Percentiles rank a stretch among this genome's conserved stretches.
Evolutionary conservation across 192 early-diverging fungal species (phyloP).

Genomic region (Coemansia sp.): DNA sequence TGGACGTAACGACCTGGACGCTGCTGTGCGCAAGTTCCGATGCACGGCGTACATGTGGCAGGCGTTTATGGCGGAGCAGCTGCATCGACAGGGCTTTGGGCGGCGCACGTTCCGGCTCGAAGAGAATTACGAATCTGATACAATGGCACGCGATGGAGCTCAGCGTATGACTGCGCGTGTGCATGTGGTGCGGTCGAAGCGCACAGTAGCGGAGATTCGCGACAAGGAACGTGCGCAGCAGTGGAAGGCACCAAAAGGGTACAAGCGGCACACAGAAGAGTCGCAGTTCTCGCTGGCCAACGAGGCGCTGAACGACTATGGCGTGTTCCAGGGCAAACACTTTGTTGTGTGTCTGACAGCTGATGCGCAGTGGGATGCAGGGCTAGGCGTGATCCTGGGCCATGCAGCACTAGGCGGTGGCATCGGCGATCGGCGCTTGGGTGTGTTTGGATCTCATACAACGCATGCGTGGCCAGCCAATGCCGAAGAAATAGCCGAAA

Average conservation of each 20-base stretch:
- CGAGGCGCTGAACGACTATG: constrained; percentile 57
- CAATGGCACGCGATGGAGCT: constrained; percentile 49
- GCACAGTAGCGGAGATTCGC: constrained; percentile 57
- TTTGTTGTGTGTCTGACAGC: constrained; percentile 59
- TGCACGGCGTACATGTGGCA: constrained; percentile 72
- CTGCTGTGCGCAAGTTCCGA: constrained; percentile 59
- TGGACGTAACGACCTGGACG: constrained; percentile 50
- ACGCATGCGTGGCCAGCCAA: constrained; percentile 63
- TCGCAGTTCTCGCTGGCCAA: constrained; percentile 56
- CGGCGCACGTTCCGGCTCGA: constrained; percentile 68
- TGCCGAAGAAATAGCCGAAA: constrained; percentile 60
- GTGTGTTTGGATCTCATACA: constrained; percentile 70
- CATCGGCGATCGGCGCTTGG: constrained; percentile 50
- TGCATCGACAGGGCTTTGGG: constrained; percentile 68
- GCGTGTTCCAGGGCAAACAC: constrained; percentile 38
- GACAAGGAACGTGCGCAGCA: constrained; percentile 64
- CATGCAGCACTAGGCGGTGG: constrained; percentile 70
- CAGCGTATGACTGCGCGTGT: constrained; percentile 59
- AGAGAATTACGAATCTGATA: constrained; percentile 58
- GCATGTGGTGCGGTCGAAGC: constrained; percentile 54
- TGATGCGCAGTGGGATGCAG: constrained; percentile 62
- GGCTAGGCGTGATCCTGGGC: constrained; percentile 54
- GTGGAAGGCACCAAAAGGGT: constrained; percentile 45
- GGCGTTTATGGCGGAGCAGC: constrained; percentile 69
- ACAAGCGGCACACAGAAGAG: constrained; percentile 38